A percentile compares a stretch with the other conserved stretches of the same genome.
These are phyloP conservation scores for Maudiozyma pseudohumilis DNA, from an alignment of 805 yeast genomes.

Conservation along the genomic window DNA sequence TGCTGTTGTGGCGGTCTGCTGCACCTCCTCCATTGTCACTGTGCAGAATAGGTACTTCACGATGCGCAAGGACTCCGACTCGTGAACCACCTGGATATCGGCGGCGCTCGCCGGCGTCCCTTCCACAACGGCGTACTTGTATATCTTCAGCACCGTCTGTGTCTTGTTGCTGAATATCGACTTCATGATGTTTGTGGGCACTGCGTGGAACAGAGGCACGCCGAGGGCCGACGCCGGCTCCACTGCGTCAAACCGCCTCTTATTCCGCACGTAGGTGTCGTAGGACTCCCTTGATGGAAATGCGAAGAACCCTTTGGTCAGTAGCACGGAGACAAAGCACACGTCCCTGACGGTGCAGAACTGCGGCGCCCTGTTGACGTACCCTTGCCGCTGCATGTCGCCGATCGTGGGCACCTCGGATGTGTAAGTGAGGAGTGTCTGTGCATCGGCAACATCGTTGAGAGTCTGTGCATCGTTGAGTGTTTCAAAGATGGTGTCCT, in stretches of 20 bases:
- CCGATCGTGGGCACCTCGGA: constrained; percentile 25
- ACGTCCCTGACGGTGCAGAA: constrained; percentile 21
- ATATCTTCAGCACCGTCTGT: constrained; percentile 26
- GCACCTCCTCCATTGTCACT: constrained; percentile 15
- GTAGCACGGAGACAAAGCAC: constrained; percentile 27
- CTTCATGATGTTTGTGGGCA: constrained; percentile 22
- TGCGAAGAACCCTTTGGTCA: constrained; percentile 31
- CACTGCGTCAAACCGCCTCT: constrained; percentile 19
- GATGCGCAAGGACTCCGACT: neutral
- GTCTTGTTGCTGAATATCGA: constrained; percentile 20
- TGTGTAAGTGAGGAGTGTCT: constrained; percentile 13
- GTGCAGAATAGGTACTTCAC: constrained; percentile 28
- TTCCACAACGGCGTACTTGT: constrained; percentile 16
- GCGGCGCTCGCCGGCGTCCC: neutral
- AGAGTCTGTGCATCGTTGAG: neutral
- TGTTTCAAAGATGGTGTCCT: constrained; percentile 2
- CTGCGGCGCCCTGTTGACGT: constrained; percentile 23
- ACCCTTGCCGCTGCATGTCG: constrained; percentile 21
- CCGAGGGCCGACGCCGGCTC: constrained; percentile 23
- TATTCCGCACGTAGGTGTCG: constrained; percentile 17
- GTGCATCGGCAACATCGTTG: constrained; percentile 7
- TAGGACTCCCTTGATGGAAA: constrained; percentile 31
- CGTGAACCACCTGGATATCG: constrained; percentile 3
- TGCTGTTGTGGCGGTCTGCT: neutral
- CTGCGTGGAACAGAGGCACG: constrained; percentile 30